These are phyloP conservation scores for Didymellaceae sp. DNA, from an alignment of 2,329 filamentous ascomycete genomes.

Conservation along the genomic window DNA sequence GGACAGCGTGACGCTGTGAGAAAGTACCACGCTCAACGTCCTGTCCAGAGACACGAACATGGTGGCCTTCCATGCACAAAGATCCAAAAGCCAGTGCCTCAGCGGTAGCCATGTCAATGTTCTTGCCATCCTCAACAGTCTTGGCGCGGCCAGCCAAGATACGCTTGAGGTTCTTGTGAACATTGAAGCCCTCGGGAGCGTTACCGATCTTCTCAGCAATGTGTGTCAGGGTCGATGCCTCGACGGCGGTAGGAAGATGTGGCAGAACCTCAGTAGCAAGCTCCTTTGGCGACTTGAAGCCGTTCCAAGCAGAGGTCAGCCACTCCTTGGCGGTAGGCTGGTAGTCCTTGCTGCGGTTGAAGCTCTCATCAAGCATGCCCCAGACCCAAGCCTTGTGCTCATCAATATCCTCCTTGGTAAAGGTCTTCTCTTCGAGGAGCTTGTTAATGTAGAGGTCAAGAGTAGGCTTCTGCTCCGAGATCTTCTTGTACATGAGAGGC, in stretches of 20 bases:
- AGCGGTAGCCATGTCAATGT: slow-evolving; percentile 96
- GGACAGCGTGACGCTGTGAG: slow-evolving; percentile 94
- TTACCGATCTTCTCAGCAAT: slow-evolving; percentile 82
- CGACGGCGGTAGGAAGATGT: slow-evolving; percentile 85
- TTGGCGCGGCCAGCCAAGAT: slow-evolving; percentile 90
- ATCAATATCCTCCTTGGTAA: slow-evolving; percentile 96
- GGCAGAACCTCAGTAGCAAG: slow-evolving; percentile 92
- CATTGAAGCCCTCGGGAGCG: slow-evolving; percentile 81
- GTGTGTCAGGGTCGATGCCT: slow-evolving; percentile 74
- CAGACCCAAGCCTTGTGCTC: slow-evolving; percentile 99
- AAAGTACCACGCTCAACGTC: slow-evolving; percentile 99
- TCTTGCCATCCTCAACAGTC: slow-evolving; percentile 87
- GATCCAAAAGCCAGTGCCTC: slow-evolving; percentile 95
- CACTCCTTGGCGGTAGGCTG: slow-evolving; percentile 96
- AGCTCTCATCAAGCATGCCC: slow-evolving; percentile 98
- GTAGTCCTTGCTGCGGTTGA: slow-evolving; percentile 96
- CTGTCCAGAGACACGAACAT: slow-evolving; percentile 96
- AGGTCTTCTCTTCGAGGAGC: slow-evolving; percentile 88
- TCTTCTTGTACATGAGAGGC: slow-evolving; percentile 99
- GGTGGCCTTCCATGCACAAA: slow-evolving; percentile 89
- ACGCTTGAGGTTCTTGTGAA: slow-evolving; percentile 96
- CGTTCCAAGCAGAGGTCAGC: slow-evolving; percentile 98
- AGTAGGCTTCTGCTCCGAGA: slow-evolving; percentile 80
- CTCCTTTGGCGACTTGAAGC: slow-evolving; percentile 99
- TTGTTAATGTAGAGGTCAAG: slow-evolving; percentile 92